phyloP scores from a whole-genome alignment of 192 early-diverging fungal species.

The Backusella psychrophila region DNA sequence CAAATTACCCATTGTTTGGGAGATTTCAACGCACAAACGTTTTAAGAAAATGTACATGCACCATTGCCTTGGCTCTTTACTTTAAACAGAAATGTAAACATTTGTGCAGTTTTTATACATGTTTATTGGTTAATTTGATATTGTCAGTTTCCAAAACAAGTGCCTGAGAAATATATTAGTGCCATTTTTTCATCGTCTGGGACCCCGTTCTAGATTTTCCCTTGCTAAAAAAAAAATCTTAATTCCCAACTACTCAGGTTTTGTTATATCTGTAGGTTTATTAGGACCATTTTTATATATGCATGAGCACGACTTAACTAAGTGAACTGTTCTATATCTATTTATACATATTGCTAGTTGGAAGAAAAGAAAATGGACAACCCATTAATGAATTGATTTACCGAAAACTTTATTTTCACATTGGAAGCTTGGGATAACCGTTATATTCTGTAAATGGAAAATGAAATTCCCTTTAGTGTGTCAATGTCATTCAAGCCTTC shows the following conservation, averaged over 20 bases:
- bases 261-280: not conserved
- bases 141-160: not conserved
- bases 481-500: not conserved
- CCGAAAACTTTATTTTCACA: not conserved
- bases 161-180: not conserved
- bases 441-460: not conserved
- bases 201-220: not conserved
- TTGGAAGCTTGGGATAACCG: not conserved
- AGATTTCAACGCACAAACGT: not conserved
- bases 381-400: not conserved
- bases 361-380: not conserved
- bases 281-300: not conserved
- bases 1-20: not conserved
- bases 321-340: not conserved
- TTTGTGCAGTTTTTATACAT: not conserved
- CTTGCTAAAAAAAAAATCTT: not conserved
- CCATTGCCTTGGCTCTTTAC: not conserved
- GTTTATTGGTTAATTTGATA: not conserved
- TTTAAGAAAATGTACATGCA: not conserved
- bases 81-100: not conserved
- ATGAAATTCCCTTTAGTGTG: not conserved
- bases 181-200: not conserved
- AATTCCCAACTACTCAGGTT: not conserved
- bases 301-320: not conserved
- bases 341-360: not conserved